phyloP scores from a whole-genome alignment of 2,329 filamentous ascomycete genomes.

The Calonectria pauciramosa region DNA sequence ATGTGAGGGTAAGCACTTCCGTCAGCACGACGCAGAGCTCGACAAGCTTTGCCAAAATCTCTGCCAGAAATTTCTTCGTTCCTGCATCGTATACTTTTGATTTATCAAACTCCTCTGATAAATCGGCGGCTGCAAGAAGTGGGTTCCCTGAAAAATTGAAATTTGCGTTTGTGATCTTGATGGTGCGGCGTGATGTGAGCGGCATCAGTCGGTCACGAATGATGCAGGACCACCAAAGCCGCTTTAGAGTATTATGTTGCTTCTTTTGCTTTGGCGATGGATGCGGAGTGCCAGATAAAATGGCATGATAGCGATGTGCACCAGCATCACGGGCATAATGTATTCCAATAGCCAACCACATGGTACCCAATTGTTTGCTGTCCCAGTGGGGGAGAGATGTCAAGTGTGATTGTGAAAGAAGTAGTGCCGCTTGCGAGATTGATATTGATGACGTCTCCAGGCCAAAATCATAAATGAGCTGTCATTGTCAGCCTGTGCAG shows the following conservation, averaged over 20 bases:
- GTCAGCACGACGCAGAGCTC: constrained; percentile 30
- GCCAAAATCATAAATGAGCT: constrained; percentile 45
- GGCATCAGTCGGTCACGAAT: constrained; percentile 39
- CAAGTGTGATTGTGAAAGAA: constrained; percentile 41
- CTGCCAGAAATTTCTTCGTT: constrained; percentile 22
- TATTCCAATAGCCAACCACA: constrained; percentile 43
- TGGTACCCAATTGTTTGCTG: constrained; percentile 41
- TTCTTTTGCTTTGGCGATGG: constrained; percentile 31
- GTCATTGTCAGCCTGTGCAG: not conserved
- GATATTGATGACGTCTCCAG: constrained; percentile 40
- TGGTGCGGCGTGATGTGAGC: constrained; percentile 24
- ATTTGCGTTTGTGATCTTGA: constrained; percentile 27
- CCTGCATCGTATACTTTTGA: constrained; percentile 22
- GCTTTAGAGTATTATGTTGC: constrained; percentile 34
- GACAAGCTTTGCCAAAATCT: constrained; percentile 18
- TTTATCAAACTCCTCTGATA: constrained; percentile 19
- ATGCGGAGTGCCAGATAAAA: constrained; percentile 9
- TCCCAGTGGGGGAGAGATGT: constrained; percentile 42
- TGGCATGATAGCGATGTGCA: constrained; percentile 40
- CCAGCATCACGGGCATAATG: constrained; percentile 44
- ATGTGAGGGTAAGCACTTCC: constrained; percentile 24
- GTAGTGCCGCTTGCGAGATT: constrained; percentile 39
- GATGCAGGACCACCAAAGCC: constrained; percentile 45
- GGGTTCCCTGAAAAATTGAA: constrained; percentile 24
- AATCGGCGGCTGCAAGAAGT: constrained; percentile 9